These are phyloP conservation scores for Podospora pseudocomata DNA, from an alignment of 495 filamentous ascomycete genomes.

Conservation along the genomic window DNA sequence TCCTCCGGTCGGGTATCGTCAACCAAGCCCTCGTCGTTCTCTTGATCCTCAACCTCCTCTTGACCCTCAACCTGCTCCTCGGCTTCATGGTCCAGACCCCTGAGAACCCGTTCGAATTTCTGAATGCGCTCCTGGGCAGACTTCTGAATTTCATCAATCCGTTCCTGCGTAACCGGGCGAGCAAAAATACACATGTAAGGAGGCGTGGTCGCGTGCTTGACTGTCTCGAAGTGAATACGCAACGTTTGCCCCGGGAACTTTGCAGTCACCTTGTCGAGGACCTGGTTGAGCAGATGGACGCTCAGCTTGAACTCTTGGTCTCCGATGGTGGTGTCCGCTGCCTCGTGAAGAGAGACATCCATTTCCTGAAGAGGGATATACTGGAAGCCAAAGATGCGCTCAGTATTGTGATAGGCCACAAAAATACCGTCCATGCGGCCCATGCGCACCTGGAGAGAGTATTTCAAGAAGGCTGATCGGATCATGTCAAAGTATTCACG, in stretches of 20 bases:
- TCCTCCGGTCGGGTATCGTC: slow-evolving; percentile 1
- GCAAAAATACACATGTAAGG: slow-evolving; percentile 88
- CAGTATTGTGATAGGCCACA: slow-evolving; percentile 93
- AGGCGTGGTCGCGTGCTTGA: slow-evolving; percentile 48
- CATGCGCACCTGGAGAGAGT: slow-evolving; percentile 92
- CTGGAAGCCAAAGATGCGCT: slow-evolving; percentile 96
- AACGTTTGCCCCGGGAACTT: slow-evolving; percentile 73
- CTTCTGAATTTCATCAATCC: slow-evolving; percentile 71
- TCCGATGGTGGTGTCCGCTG: slow-evolving; percentile 61
- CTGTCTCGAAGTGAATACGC: slow-evolving; percentile 81
- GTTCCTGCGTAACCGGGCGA: slow-evolving; percentile 70
- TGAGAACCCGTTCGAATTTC: slow-evolving; percentile 62
- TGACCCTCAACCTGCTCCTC: slow-evolving; percentile 23
- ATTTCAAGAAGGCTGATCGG: slow-evolving; percentile 89
- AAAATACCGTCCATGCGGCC: slow-evolving; percentile 99
- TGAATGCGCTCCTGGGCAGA: slow-evolving; percentile 57
- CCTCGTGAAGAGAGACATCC: slow-evolving; percentile 79
- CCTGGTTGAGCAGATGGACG: slow-evolving; percentile 69
- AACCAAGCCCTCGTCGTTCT: slow-evolving; percentile 14
- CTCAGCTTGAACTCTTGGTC: slow-evolving; percentile 83
- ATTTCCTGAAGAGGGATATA: slow-evolving; percentile 84
- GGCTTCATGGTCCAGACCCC: slow-evolving; percentile 39
- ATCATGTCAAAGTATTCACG: slow-evolving; percentile 98
- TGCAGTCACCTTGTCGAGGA: slow-evolving; percentile 67
- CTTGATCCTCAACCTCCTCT: slow-evolving; percentile 25